Conservation (phyloP, 192 early-diverging fungal genomes). For the Podila horticola region DNA sequence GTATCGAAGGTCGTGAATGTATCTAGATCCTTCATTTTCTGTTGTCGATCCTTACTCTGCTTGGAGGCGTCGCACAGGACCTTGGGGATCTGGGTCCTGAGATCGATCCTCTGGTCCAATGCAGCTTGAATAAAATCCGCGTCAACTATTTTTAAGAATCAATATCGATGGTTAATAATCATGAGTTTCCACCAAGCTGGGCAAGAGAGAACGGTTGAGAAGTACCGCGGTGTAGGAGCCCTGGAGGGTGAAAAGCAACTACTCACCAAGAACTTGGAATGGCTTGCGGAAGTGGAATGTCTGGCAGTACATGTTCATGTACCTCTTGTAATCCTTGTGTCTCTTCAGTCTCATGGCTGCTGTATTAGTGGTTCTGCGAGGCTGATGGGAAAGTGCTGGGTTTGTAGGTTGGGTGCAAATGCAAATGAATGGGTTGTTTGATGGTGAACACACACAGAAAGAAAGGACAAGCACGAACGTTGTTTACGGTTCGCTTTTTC, state of each 20-base stretch:
- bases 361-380: neutral
- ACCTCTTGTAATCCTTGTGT: conserved; percentile 80
- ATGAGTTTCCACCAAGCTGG: too few relatives aligned
- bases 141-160: conserved; percentile 65
- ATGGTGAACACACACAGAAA: neutral
- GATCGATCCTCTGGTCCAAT: conserved; percentile 68
- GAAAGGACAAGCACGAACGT: neutral
- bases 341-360: conserved; percentile 84
- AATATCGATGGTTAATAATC: too few relatives aligned
- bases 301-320: conserved; percentile 83
- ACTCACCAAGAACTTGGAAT: conserved; percentile 86
- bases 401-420: neutral
- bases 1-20: neutral
- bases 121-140: conserved; percentile 83
- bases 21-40: neutral
- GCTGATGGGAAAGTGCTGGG: too few relatives aligned
- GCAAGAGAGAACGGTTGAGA: too few relatives aligned
- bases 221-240: too few relatives aligned
- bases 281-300: conserved; percentile 91
- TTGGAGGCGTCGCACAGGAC: conserved; percentile 73
- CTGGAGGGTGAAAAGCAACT: neutral
- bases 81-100: conserved; percentile 69
- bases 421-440: neutral
- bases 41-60: conserved; percentile 62
- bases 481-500: neutral